phyloP scores from a whole-genome alignment of 1,284 basidiomycete species.

The Puccinia horiana region DNA sequence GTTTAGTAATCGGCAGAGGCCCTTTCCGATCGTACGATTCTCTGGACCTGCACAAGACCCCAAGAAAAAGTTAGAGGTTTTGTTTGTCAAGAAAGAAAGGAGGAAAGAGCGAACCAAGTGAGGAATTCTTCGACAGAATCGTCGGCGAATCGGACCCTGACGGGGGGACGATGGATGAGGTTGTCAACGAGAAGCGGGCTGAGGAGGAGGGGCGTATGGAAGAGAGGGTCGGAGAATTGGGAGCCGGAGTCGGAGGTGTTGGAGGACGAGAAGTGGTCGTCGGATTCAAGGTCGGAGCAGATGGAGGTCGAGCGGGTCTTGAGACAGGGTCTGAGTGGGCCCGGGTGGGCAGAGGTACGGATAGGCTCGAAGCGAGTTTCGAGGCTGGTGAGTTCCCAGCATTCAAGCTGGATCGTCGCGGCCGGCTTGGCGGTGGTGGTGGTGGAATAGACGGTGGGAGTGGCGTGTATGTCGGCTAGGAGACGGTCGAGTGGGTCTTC shows the following conservation, averaged over 20 bases:
- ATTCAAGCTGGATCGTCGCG: not conserved
- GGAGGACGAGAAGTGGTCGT: not conserved
- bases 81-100: not conserved
- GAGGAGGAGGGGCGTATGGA: not conserved
- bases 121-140: conserved; percentile 22
- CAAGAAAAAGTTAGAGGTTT: no score
- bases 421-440: not conserved
- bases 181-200: not conserved
- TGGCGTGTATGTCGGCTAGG: conserved; percentile 23
- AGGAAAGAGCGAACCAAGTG: conserved; percentile 28
- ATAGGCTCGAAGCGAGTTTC: conserved; percentile 13
- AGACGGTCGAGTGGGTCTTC: conserved; percentile 26
- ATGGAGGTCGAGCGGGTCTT: conserved; percentile 1
- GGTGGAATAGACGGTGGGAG: not conserved
- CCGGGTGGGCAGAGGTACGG: not conserved
- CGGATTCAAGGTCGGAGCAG: not conserved
- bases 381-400: not conserved
- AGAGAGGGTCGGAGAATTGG: not conserved
- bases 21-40: conserved; percentile 43
- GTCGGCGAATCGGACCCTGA: conserved; percentile 26
- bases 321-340: not conserved
- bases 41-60: conserved; percentile 21
- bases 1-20: conserved; percentile 28
- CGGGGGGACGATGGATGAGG: not conserved
- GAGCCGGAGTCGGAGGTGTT: not conserved